These are phyloP conservation scores for Avena atlantica DNA, from an alignment of 176 grass and related monocot genomes.

Conservation along the genomic window DNA sequence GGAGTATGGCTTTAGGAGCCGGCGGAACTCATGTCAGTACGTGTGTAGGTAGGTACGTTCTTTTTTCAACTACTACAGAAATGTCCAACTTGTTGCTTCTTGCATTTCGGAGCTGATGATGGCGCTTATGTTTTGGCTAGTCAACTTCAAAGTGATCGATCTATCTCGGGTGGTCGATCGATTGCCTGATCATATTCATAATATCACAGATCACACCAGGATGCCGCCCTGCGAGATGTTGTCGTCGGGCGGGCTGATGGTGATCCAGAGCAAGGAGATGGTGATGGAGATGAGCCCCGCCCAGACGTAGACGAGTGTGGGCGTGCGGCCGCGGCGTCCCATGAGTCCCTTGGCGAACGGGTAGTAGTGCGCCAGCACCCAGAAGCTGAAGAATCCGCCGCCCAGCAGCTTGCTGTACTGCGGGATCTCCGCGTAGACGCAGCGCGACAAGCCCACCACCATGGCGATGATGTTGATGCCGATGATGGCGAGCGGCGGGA, in stretches of 20 bases:
- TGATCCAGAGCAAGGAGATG: conserved; percentile 77
- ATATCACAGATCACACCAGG: conserved; percentile 21
- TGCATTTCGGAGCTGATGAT: not conserved
- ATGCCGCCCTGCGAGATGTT: conserved; percentile 46
- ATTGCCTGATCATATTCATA: not conserved
- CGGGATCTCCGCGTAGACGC: conserved; percentile 82
- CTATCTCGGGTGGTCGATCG: not conserved
- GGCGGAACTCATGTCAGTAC: no score
- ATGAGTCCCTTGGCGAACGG: conserved; percentile 88
- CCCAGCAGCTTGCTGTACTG: conserved; percentile 87
- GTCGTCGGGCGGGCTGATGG: conserved; percentile 66
- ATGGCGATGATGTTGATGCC: conserved; percentile 83
- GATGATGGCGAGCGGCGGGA: conserved; percentile 72
- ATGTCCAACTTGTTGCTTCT: not conserved
- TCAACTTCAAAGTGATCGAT: no score
- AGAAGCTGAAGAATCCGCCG: conserved; percentile 87
- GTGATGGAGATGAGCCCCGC: conserved; percentile 81
- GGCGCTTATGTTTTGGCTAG: no score
- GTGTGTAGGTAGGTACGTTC: not conserved
- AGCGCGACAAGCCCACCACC: conserved; percentile 69
- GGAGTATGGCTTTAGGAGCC: conserved; percentile 7
- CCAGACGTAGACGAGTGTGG: conserved; percentile 81
- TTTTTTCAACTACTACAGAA: not conserved
- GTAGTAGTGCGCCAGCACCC: conserved; percentile 88
- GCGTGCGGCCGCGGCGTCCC: conserved; percentile 65